Base-by-base conservation (phyloP, 129 eudicot species). In the Ambrosia artemisiifolia region DNA sequence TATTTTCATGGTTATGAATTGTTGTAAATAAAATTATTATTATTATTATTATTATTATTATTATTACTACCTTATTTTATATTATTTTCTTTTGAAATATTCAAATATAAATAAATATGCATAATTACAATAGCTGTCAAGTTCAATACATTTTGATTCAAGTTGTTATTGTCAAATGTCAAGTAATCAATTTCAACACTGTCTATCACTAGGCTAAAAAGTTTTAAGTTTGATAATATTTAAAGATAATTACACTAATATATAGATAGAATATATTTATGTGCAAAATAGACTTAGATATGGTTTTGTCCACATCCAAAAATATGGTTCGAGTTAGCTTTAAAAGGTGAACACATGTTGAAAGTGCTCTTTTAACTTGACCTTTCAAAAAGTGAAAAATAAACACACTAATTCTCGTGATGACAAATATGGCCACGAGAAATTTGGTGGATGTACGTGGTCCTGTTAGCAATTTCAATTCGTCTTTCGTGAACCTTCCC, bases 331-430 rank as follows among this genome's bases (percentile, higher is more conserved):
- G 7, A 18, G 19, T 51, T 50, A n/a, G 30, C 61, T 55, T 19
- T 55, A 55, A 18, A 55, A 19, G 62, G 19, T 4, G 40, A 59
- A 59, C 64, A 30, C 64, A 59, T 59, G 64, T 59, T 28, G 43
- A 60, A 60, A 60, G 77, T 71, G 77, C 73, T 28, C 75, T 42
- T 42, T 67, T 33, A 63, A 71, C 68, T 64, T 78, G 77, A 78
- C 82, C 47, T 34, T 71, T 63, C 14, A 63, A 77, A 78, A 64
- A 65, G 72, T n/a, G 11, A 34, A 50, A 61, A 3, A 4, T 3
- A 32, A 17, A 44, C 54, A 77, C 34, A 62, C 50, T 50, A 63
- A 71, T 78, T 78, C 82, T 30, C 68, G 77, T 78, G 82, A 78
- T 70, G 5, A 28, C 40, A 56, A 33, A 44, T 36, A 67, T 53